phyloP scores from a whole-genome alignment of 768 basidiomycete genomes.

The Lactifluus pinguis region DNA sequence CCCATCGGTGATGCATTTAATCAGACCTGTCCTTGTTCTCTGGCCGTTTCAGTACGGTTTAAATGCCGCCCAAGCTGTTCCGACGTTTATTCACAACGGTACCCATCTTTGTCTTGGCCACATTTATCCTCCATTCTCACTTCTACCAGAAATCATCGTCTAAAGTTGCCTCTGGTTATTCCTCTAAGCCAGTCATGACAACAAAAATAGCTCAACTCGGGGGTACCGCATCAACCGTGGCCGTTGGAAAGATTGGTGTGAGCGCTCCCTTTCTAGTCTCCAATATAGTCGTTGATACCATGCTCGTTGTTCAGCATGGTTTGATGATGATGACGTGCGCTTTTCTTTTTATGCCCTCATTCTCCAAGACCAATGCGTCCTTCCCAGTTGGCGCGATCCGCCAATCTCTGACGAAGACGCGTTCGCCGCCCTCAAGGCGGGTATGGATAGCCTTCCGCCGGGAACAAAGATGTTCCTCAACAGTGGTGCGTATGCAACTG shows the following conservation, averaged over 20 bases:
- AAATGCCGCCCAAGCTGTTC: neutral
- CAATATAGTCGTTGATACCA: neutral
- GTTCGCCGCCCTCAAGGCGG: slow-evolving; percentile 52
- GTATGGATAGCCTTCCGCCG: slow-evolving; percentile 33
- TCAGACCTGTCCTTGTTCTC: too few species aligned
- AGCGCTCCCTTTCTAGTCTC: slow-evolving; percentile 14
- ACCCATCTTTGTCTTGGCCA: neutral
- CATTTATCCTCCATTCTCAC: neutral
- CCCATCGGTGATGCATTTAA: too few species aligned
- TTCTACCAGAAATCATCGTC: neutral
- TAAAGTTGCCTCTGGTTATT: neutral
- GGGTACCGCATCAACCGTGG: slow-evolving; percentile 31
- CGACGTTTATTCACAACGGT: neutral
- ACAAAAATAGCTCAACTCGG: slow-evolving; percentile 29
- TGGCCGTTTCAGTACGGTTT: neutral
- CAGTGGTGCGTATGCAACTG: slow-evolving; percentile 31
- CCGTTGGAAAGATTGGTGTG: slow-evolving; percentile 35
- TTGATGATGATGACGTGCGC: slow-evolving; percentile 51
- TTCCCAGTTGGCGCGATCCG: slow-evolving; percentile 16
- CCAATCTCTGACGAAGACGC: slow-evolving; percentile 47
- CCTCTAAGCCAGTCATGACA: neutral
- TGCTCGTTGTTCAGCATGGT: slow-evolving; percentile 26
- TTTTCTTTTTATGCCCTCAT: neutral
- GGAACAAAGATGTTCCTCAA: slow-evolving; percentile 47
- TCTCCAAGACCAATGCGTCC: neutral